Evolutionary conservation across 2,329 filamentous ascomycete genomes (phyloP), one percentile per base, ranked within the genome.

Genomic region (Pseudocercospora cruenta): DNA sequence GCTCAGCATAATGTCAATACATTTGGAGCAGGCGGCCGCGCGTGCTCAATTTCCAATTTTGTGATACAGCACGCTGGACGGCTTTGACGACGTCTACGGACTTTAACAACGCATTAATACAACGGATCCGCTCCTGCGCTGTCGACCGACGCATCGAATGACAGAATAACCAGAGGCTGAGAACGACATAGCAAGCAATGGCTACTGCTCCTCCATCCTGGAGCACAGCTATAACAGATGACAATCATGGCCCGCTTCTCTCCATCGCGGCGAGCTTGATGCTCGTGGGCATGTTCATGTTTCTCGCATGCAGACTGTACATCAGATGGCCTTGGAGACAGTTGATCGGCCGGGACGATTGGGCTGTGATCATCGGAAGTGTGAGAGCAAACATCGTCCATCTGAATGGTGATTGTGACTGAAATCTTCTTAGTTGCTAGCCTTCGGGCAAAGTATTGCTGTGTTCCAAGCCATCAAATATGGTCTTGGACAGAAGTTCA

Each of bases 291-390:
- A 64, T 60, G 51, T 65, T 64, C 45, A 47, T 69, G 33, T 69
- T 69, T 28, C 22, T 69, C 22, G 62, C 58, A 9, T 58, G 64
- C 21, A 33, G 67, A 51, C 14, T 69, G 10, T 58, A 55, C 21
- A 65, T 69, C 12, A 62, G 67, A 60, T 69, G 67, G 67, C 67
- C 67, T 8, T 69, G 67, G 67, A 51, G 19, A 43, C 66, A 60
- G 28, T 47, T 67, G n/a, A 57, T 63, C 22, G 64, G 67, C n/a
- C 63, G 36, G 24, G 67, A 69, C 53, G 67, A 69, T 39, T 31
- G 62, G 16, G 67, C 64, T 8, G 57, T 66, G 2, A 55, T 69
- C 3, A 12, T 67, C 16, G 67, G 67, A 55, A 69, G 64, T 22
- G 55, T 69, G 60, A 51, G 55, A 1, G 7, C 24, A n/a, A 31